Conservation (phyloP, 768 basidiomycete species). For the Coprinopsis cinerea region DNA sequence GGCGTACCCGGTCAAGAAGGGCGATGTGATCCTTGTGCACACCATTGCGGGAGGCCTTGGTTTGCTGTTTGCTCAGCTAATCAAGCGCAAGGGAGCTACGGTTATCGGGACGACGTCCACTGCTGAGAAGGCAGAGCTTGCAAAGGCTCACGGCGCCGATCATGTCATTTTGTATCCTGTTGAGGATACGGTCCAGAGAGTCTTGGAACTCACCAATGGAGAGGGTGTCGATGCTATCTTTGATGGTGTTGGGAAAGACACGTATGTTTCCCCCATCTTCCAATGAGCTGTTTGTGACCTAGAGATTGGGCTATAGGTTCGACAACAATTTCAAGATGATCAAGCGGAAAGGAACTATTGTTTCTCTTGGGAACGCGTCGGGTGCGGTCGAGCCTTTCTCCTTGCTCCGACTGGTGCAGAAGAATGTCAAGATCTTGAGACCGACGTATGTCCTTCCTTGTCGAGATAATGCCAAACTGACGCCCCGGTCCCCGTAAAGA, state of each 20-base stretch:
- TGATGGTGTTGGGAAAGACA: conserved; percentile 97
- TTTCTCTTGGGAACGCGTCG: conserved; percentile 89
- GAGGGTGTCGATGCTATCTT: conserved; percentile 82
- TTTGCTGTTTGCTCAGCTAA: conserved; percentile 60
- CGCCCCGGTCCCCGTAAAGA: conserved; percentile 27
- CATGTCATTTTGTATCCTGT: conserved; percentile 80
- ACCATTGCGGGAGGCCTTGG: conserved; percentile 91
- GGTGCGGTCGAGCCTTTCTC: conserved; percentile 75
- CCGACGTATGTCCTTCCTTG: conserved; percentile 51
- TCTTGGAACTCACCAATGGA: conserved; percentile 70
- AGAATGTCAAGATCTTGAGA: conserved; percentile 74
- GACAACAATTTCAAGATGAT: conserved; percentile 77
- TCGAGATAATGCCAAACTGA: not conserved
- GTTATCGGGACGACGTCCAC: conserved; percentile 94
- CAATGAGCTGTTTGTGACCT: not conserved
- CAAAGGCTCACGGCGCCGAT: conserved; percentile 73
- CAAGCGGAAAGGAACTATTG: conserved; percentile 83
- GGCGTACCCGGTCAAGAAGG: conserved; percentile 75
- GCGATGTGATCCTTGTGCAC: conserved; percentile 78
- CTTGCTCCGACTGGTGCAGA: conserved; percentile 65
- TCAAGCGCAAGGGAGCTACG: conserved; percentile 69
- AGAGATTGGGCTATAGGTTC: conserved; percentile 40
- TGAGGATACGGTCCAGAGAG: conserved; percentile 69
- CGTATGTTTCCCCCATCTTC: conserved; percentile 43
- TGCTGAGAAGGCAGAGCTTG: conserved; percentile 74